Base-by-base conservation (phyloP, 495 filamentous ascomycete species). In the Podospora pseudocomata region DNA sequence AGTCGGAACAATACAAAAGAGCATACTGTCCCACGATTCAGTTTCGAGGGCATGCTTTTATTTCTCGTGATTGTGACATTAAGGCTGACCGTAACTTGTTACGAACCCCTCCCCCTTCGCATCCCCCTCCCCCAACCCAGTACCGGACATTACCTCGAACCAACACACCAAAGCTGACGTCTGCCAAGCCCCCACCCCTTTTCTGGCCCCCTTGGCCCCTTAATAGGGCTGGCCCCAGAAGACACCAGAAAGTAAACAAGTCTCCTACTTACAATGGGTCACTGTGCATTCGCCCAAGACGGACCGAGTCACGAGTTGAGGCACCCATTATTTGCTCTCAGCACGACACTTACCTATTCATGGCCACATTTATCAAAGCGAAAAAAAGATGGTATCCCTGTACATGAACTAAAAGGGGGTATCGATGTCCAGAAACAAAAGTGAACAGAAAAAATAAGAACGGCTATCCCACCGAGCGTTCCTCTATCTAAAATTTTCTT, bases 381-480 rank as follows among this genome's bases (percentile, higher is more conserved):
- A 56, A 58, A 19, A 58, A 11, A 23, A 26, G 2, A 58, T n/a
- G n/a, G 4, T 32, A 32, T 32, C 30, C 30, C 1, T 7, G 55
- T 58, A 20, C n/a, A 58, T 5, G 23, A 58, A 7, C 5, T 19
- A 26, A 58, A 58, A 58, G 18, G 55, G 55, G 55, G 55, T 58
- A 58, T 58, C 55, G 23, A 58, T 58, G 23, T 58, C 55, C n/a
- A 58, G 23, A 58, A 20, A 58, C 55, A 58, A 19, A 58, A 9
- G 3, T 20, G 30, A 32, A 32, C 30, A 32, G 7, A 4, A 32
- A 49, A 13, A 49, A 23, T 23, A 49, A 49, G 6, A 49, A 7
- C 39, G 13, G 39, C 23, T 5, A 27, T 58, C 19, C n/a, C 19
- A 13, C 23, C 18, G 18, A 11, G 6, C 23, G 2, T 58, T 20